Conservation (phyloP, 225 moss, liverwort and hornwort genomes). For the Marchantia paleacea region DNA sequence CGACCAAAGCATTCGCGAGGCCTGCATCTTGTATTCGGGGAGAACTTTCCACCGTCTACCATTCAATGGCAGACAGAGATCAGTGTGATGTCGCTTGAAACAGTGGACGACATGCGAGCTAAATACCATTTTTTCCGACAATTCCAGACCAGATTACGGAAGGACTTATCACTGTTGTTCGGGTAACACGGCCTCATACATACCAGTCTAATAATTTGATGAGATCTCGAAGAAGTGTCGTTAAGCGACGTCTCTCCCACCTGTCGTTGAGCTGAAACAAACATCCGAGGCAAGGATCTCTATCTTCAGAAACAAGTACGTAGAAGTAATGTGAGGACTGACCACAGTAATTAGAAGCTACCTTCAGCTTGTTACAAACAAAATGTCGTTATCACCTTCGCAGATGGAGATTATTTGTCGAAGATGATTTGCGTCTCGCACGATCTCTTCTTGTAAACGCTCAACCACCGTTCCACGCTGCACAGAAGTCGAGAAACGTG, state of each 20-base stretch:
- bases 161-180: too few species aligned
- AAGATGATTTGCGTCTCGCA: slow-evolving; percentile 73
- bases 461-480: slow-evolving; percentile 92
- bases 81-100: not conserved
- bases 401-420: slow-evolving; percentile 79
- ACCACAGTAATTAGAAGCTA: not conserved
- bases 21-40: slow-evolving; percentile 60
- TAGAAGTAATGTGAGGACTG: not conserved
- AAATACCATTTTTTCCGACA: too few species aligned
- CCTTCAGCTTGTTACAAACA: not conserved
- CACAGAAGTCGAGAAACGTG: not conserved
- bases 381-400: slow-evolving; percentile 55
- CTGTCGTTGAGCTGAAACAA: slow-evolving; percentile 78
- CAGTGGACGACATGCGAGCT: too few species aligned
- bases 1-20: slow-evolving; percentile 69
- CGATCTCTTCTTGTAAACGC: slow-evolving; percentile 82
- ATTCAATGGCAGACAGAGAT: not conserved
- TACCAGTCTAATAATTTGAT: slow-evolving; percentile 94
- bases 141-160: too few species aligned
- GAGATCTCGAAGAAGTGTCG: slow-evolving; percentile 89
- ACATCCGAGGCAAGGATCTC: not conserved
- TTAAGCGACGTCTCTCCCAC: slow-evolving; percentile 96
- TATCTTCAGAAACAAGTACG: not conserved
- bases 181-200: not conserved
- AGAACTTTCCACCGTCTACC: slow-evolving; percentile 86